Conservation (phyloP, 1,284 basidiomycete genomes). For the Wolfiporia cocos region DNA sequence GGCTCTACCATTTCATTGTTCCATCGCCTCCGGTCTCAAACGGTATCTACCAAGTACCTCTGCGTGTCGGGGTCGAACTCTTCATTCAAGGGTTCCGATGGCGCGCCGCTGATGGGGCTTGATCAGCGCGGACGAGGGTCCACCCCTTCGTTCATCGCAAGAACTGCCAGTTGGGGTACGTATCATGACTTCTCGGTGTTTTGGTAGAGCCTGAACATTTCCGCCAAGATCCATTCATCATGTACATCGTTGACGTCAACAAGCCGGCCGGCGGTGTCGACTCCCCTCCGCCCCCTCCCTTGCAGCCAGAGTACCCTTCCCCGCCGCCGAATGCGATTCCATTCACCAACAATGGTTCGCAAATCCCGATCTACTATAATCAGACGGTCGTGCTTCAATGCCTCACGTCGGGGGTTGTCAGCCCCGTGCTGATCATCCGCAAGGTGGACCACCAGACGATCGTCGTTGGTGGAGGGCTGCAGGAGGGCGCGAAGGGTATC, state of each 20-base stretch:
- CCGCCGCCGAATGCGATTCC: conserved; percentile 87
- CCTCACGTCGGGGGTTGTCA: conserved; percentile 88
- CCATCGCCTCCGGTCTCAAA: conserved; percentile 90
- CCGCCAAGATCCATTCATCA: conserved; percentile 79
- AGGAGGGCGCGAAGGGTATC: conserved; percentile 77
- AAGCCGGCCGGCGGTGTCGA: conserved; percentile 72
- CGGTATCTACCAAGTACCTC: conserved; percentile 92
- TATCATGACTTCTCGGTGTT: conserved; percentile 2
- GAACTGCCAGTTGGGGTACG: conserved; percentile 81
- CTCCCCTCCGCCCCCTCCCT: conserved; percentile 70
- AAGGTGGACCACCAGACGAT: conserved; percentile 90
- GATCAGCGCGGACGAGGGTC: conserved; percentile 65
- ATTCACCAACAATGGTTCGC: conserved; percentile 72
- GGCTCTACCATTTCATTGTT: conserved; percentile 94
- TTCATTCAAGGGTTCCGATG: conserved; percentile 88
- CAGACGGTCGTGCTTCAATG: conserved; percentile 95
- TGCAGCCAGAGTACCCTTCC: conserved; percentile 80
- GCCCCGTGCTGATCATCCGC: conserved; percentile 89
- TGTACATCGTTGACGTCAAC: conserved; percentile 90
- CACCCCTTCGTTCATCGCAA: conserved; percentile 80
- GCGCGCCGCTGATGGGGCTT: conserved; percentile 75
- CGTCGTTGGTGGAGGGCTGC: conserved; percentile 82
- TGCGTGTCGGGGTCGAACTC: conserved; percentile 89
- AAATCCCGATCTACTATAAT: conserved; percentile 91
- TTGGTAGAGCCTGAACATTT: conserved; percentile 11